Evolutionary conservation across 108 stramenopile species (phyloP).

Genomic region (Cyclotella choctawhatcheeana): DNA sequence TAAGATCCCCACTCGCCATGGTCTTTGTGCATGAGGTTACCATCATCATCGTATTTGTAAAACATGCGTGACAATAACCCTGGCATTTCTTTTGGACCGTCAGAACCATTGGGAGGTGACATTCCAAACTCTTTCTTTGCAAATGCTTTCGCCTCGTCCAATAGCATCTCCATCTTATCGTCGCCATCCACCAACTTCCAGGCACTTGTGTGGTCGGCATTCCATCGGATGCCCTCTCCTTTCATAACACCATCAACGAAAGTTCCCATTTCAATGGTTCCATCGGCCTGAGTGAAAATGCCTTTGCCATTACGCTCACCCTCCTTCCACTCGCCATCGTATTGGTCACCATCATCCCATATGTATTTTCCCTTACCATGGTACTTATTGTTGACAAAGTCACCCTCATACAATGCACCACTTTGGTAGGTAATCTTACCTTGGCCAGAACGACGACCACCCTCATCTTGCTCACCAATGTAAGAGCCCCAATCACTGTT

Average conservation of each 20-base stretch:
- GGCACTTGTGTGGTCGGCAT: constrained; percentile 35
- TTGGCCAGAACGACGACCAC: constrained; percentile 31
- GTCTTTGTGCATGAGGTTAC: constrained; percentile 17
- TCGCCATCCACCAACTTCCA: constrained; percentile 20
- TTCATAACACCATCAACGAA: constrained; percentile 52
- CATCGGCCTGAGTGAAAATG: constrained; percentile 11
- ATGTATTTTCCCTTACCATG: constrained; percentile 18
- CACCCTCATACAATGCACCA: constrained; percentile 25
- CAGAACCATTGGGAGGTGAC: background rate
- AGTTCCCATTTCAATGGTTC: constrained; percentile 1
- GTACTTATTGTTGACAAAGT: constrained; percentile 31
- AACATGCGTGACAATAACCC: background rate
- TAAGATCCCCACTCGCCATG: constrained; percentile 27
- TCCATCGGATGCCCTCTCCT: constrained; percentile 68
- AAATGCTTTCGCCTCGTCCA: constrained; percentile 8
- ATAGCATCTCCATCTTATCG: background rate
- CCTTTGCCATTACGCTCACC: constrained; percentile 35
- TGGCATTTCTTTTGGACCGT: constrained; percentile 3
- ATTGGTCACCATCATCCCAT: constrained; percentile 26
- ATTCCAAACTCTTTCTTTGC: constrained; percentile 12
- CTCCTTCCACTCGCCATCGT: constrained; percentile 31
- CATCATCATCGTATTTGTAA: background rate
- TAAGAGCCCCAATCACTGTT: constrained; percentile 36
- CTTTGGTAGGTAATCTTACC: constrained; percentile 40
- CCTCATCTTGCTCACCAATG: constrained; percentile 20